A percentile compares a stretch with the other conserved stretches of the same genome.
phyloP scores from a whole-genome alignment of 352 stramenopile genomes.

The Globisporangium nagaii region DNA sequence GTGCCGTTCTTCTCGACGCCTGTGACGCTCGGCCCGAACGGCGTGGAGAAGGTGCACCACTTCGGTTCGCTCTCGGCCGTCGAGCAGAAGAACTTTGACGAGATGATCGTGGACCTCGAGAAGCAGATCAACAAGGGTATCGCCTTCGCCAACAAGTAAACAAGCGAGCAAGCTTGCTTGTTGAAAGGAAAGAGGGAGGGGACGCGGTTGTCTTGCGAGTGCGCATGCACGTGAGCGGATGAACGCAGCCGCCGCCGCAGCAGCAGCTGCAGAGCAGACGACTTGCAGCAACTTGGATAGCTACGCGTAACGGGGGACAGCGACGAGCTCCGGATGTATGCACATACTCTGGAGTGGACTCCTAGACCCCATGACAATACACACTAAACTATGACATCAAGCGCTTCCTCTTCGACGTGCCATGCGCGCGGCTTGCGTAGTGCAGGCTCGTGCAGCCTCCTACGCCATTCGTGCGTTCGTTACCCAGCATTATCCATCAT shows the following conservation, averaged over 20 bases:
- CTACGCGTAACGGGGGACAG: too few species aligned
- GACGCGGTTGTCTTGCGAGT: not conserved
- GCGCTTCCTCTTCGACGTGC: not conserved
- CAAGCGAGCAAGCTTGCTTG: too few species aligned
- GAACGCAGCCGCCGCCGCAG: not conserved
- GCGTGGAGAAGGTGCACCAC: slow-evolving; percentile 93
- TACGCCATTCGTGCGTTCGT: not conserved
- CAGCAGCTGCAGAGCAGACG: not conserved
- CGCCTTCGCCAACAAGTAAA: slow-evolving; percentile 76
- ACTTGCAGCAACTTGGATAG: not conserved
- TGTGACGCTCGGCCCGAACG: slow-evolving; percentile 94
- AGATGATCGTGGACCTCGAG: slow-evolving; percentile 84
- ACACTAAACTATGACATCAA: slow-evolving; percentile 2
- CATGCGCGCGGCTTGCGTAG: not conserved
- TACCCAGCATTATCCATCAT: slow-evolving; percentile 6
- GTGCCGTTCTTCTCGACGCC: slow-evolving; percentile 95
- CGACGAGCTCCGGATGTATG: too few species aligned
- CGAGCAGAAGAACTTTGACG: slow-evolving; percentile 88
- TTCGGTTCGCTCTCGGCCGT: slow-evolving; percentile 85
- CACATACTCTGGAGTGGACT: too few species aligned
- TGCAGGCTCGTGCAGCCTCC: not conserved
- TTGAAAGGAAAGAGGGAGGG: too few species aligned
- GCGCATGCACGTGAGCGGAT: too few species aligned
- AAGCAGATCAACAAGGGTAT: slow-evolving; percentile 88
- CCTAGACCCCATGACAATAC: too few species aligned